Base-by-base conservation (phyloP, 768 basidiomycete species). In the Kwoniella sp. region DNA sequence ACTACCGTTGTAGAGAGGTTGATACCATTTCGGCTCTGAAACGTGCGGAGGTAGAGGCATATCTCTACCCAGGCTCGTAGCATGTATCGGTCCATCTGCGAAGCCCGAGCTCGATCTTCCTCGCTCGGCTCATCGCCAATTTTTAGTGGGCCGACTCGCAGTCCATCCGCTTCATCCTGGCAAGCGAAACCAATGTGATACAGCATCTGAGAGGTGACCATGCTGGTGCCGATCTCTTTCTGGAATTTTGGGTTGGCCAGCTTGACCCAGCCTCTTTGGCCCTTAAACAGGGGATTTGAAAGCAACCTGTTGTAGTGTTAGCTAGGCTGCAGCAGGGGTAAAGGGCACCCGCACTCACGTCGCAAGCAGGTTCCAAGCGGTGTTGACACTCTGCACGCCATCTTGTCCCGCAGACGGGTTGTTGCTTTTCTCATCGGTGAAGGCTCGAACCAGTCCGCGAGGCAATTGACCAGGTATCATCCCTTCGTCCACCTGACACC, bases 11-110 rank as follows among this genome's bases (percentile, higher is more conserved):
- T 26, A 7, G 10, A 11, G 19, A n/a, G n/a, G n/a, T n/a, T 33
- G 12, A 6, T n/a, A 69, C 67, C 42, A 25, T 56, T 52, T 6
- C 51, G 49, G 6, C 31, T 32, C 31, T 56, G 50, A 32, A 42
- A 63, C 3, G 52, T 53, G 0, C 38, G 19, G 4, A 67, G 40
- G 29, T 57, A 60, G 3, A 63, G 27, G 6, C 51, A 41, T 11
- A 67, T 59, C 47, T 70, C 68, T 3, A 70, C 53, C 68, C 68
- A 70, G 2, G 58, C 45, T 23, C 68, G 32, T 11, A 70, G 26
- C 68, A 67, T 70, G 32, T 66, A 66, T 27, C 43, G 50, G 38
- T 70, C 62, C 62, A 70, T 60, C 53, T 62, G 62, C 22, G 29
- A 28, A 6, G 57, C 46, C 38, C 57, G 53, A 10, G n/a, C n/a